Evolutionary conservation across 331 rosid genomes (phyloP).

Genomic region (Telfairia occidentalis): DNA sequence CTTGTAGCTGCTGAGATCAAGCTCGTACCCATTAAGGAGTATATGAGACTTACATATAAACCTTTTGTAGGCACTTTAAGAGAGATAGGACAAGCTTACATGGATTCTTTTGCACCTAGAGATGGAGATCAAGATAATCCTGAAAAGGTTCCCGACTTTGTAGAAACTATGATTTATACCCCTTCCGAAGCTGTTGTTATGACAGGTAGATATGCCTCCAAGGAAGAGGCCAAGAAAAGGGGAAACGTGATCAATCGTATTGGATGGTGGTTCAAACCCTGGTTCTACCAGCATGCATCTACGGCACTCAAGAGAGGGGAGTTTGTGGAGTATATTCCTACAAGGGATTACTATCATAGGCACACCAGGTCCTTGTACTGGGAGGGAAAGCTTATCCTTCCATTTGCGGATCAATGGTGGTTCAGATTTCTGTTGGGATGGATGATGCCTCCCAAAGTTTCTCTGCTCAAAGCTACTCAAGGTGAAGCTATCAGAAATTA

Average conservation of each 20-base stretch:
- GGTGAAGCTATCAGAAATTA: slow-evolving; percentile 94
- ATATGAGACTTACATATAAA: slow-evolving; percentile 72
- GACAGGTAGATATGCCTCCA: slow-evolving; percentile 81
- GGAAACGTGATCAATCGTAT: slow-evolving; percentile 69
- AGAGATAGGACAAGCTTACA: slow-evolving; percentile 70
- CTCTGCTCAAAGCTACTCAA: slow-evolving; percentile 96
- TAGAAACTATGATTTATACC: slow-evolving; percentile 76
- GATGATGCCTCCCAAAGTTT: slow-evolving; percentile 98
- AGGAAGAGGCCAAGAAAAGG: slow-evolving; percentile 82
- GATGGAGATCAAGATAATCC: slow-evolving; percentile 80
- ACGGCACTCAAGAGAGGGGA: slow-evolving; percentile 76
- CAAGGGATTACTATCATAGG: slow-evolving; percentile 88
- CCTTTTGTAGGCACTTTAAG: slow-evolving; percentile 65
- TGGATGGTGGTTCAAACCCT: slow-evolving; percentile 92
- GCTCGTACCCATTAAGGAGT: slow-evolving; percentile 76
- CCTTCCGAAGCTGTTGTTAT: slow-evolving; percentile 72
- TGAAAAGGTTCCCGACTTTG: slow-evolving; percentile 85
- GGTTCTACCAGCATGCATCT: slow-evolving; percentile 92
- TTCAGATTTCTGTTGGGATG: slow-evolving; percentile 82
- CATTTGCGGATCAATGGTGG: slow-evolving; percentile 92
- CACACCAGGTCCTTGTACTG: slow-evolving; percentile 90
- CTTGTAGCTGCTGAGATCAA: slow-evolving; percentile 89
- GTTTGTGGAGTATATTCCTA: slow-evolving; percentile 85
- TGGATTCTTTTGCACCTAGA: slow-evolving; percentile 78
- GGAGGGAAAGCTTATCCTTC: slow-evolving; percentile 98